These are phyloP conservation scores for Pyrenochaeta sp. DNA, from an alignment of 2,329 filamentous ascomycete genomes.

Conservation along the genomic window DNA sequence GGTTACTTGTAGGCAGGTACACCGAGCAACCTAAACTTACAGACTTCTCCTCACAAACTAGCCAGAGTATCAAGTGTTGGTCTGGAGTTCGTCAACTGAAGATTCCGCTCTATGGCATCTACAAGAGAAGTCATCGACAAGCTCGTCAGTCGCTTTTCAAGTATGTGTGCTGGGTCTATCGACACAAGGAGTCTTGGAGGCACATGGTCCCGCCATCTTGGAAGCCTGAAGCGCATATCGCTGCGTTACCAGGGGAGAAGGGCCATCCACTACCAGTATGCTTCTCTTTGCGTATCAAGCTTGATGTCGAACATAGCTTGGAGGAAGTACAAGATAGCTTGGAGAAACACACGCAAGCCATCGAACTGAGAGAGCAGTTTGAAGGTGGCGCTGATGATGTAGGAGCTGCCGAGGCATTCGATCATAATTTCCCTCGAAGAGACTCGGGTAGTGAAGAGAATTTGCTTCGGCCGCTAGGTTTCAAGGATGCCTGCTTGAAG, in stretches of 20 bases:
- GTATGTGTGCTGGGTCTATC: background rate
- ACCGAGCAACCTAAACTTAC: background rate
- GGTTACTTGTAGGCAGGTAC: background rate
- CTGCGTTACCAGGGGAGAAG: background rate
- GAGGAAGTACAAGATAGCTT: too few species aligned
- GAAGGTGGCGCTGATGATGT: too few species aligned
- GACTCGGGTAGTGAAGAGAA: too few species aligned
- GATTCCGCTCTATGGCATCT: background rate
- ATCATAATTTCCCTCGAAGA: too few species aligned
- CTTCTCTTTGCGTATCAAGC: background rate
- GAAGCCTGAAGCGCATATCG: background rate
- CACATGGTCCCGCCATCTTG: background rate
- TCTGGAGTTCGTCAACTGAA: background rate
- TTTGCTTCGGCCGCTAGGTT: too few species aligned
- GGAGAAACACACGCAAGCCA: too few species aligned
- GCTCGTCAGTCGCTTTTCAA: background rate
- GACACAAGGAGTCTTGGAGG: background rate
- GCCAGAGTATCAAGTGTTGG: background rate
- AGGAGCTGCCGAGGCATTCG: too few species aligned
- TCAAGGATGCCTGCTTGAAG: too few species aligned
- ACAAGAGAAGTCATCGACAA: background rate
- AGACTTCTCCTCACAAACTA: background rate
- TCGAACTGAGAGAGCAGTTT: too few species aligned
- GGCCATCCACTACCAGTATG: background rate
- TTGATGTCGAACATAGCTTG: background rate